Percentiles rank a stretch among this genome's conserved stretches.
These are phyloP conservation scores for Hypsizygus marmoreus DNA, from an alignment of 768 basidiomycete species.

Conservation along the genomic window DNA sequence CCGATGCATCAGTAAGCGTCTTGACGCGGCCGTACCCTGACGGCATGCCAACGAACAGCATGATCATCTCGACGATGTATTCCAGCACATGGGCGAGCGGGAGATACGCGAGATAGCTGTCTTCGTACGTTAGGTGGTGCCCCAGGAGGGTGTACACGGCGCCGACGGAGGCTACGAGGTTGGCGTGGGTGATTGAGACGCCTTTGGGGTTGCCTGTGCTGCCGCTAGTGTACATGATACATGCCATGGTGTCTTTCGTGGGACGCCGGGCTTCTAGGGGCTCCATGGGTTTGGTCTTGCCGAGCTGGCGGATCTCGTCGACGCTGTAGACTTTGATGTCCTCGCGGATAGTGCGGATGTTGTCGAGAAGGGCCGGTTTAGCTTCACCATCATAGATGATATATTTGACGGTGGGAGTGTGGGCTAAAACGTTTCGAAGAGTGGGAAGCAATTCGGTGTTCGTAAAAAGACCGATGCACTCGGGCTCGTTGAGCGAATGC, in stretches of 20 bases:
- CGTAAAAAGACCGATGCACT: slow-evolving; percentile 84
- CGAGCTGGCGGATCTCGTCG: slow-evolving; percentile 71
- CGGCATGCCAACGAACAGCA: slow-evolving; percentile 77
- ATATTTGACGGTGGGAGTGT: slow-evolving; percentile 74
- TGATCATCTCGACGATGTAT: slow-evolving; percentile 85
- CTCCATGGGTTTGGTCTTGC: slow-evolving; percentile 56
- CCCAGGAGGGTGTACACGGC: slow-evolving; percentile 74
- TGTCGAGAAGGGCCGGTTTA: slow-evolving; percentile 51
- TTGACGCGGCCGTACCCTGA: slow-evolving; percentile 92
- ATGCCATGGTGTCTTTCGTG: slow-evolving; percentile 43
- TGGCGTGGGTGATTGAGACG: slow-evolving; percentile 84
- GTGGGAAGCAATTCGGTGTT: slow-evolving; percentile 88
- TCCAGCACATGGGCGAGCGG: slow-evolving; percentile 96
- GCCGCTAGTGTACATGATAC: slow-evolving; percentile 79
- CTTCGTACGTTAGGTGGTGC: slow-evolving; percentile 59
- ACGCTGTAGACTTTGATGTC: slow-evolving; percentile 65
- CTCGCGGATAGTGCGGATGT: slow-evolving; percentile 57
- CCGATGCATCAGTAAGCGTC: slow-evolving; percentile 94
- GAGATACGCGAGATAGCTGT: slow-evolving; percentile 86
- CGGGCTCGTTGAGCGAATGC: slow-evolving; percentile 85
- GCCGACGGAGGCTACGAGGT: slow-evolving; percentile 85
- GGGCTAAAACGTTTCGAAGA: slow-evolving; percentile 66
- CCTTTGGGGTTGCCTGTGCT: slow-evolving; percentile 95
- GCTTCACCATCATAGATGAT: slow-evolving; percentile 87
- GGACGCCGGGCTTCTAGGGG: slow-evolving; percentile 49